phyloP scores from a whole-genome alignment of 2,329 filamentous ascomycete genomes.

The Lasiodiplodia hormozganensis region DNA sequence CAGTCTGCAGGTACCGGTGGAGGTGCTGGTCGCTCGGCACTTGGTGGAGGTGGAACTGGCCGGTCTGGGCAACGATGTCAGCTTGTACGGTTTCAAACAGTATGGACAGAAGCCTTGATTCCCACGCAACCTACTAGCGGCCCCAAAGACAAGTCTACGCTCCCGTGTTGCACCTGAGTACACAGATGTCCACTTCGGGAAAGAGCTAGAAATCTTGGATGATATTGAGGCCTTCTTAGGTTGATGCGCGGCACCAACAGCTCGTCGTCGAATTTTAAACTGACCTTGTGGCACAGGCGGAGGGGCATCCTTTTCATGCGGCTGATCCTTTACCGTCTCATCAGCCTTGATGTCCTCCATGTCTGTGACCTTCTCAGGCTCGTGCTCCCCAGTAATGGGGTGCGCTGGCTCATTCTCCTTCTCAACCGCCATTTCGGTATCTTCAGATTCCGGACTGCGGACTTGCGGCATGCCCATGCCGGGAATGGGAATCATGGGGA shows the following conservation, averaged over 20 bases:
- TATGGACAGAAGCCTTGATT: conserved; percentile 10
- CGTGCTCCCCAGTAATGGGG: conserved; percentile 51
- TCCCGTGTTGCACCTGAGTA: conserved; percentile 43
- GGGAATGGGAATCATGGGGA: conserved; percentile 68
- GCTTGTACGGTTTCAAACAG: not conserved
- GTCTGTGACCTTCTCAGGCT: conserved; percentile 59
- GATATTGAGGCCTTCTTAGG: conserved; percentile 37
- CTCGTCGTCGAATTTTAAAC: conserved; percentile 47
- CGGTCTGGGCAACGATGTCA: conserved; percentile 46
- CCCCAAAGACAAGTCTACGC: conserved; percentile 48
- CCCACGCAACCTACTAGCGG: conserved; percentile 44
- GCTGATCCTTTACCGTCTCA: conserved; percentile 49
- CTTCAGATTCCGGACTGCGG: conserved; percentile 56
- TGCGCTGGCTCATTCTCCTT: conserved; percentile 58
- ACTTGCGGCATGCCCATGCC: conserved; percentile 67
- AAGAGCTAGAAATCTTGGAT: conserved; percentile 37
- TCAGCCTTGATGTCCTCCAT: conserved; percentile 60
- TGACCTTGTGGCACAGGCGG: conserved; percentile 60
- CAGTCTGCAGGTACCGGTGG: conserved; percentile 46
- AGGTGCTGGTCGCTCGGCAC: conserved; percentile 37
- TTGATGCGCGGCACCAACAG: conserved; percentile 34
- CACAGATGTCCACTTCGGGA: conserved; percentile 42
- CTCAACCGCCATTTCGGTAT: conserved; percentile 52
- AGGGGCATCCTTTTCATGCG: conserved; percentile 44
- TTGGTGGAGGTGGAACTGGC: conserved; percentile 38